phyloP scores from a whole-genome alignment of 1,284 basidiomycete species.

The Clitocybe nebularis region DNA sequence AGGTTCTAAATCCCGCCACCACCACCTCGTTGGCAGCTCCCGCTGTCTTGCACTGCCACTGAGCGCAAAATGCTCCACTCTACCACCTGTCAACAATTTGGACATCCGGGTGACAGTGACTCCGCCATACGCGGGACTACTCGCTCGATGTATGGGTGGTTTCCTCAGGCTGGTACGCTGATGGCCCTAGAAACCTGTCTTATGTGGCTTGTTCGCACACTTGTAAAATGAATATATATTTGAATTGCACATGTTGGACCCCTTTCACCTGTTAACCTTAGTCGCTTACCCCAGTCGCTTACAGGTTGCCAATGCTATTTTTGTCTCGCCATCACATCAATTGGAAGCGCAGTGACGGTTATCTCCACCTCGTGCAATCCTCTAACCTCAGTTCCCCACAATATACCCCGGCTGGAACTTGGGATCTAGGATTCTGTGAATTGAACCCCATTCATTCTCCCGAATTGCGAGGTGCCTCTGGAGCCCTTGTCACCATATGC shows the following conservation, averaged over 20 bases:
- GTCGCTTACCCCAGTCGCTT: too few relatives aligned
- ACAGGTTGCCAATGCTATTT: too few relatives aligned
- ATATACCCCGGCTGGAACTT: background rate
- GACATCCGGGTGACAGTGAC: background rate
- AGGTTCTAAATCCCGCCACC: background rate
- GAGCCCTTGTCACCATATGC: too few relatives aligned
- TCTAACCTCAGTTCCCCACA: background rate
- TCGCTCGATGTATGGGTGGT: constrained; percentile 5
- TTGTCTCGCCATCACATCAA: background rate
- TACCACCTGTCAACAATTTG: background rate
- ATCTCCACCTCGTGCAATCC: background rate
- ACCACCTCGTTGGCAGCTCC: too few relatives aligned
- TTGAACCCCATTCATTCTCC: background rate
- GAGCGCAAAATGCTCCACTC: too few relatives aligned
- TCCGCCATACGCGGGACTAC: background rate
- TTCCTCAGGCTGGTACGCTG: constrained; percentile 4
- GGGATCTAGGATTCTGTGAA: background rate
- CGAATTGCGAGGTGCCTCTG: background rate
- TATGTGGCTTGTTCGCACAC: too few relatives aligned
- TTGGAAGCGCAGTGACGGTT: background rate
- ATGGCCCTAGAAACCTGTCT: too few relatives aligned
- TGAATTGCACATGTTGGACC: too few relatives aligned
- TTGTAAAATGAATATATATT: too few relatives aligned
- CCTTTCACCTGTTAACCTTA: too few relatives aligned
- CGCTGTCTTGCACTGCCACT: too few relatives aligned